A percentile compares a stretch with the other conserved stretches of the same genome.
Evolutionary conservation across 108 stramenopile species (phyloP).

Genomic region (Fragilaria radians): DNA sequence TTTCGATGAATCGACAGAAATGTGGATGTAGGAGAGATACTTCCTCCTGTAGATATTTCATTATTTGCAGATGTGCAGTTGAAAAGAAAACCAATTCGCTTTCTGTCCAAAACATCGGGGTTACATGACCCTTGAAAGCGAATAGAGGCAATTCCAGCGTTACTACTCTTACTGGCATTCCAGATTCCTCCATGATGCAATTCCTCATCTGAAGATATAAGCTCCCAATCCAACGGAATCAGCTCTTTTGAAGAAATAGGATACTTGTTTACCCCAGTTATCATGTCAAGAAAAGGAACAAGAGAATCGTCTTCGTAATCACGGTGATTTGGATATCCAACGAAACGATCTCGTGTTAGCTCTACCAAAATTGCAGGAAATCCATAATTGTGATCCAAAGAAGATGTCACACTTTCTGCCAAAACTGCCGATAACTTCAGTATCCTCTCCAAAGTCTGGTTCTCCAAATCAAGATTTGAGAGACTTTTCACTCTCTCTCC

Average conservation of each 20-base stretch:
- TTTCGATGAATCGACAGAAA: slow-evolving; percentile 16
- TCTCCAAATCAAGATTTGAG: slow-evolving; percentile 10
- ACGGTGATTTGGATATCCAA: too few species aligned
- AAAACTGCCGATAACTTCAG: slow-evolving; percentile 12
- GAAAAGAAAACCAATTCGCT: slow-evolving; percentile 26
- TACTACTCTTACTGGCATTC: slow-evolving; percentile 7
- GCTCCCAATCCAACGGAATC: slow-evolving; percentile 44
- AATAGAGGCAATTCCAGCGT: slow-evolving; percentile 19
- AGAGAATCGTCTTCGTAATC: slow-evolving; percentile 15
- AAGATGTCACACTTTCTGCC: slow-evolving; percentile 14
- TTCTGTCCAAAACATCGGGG: slow-evolving; percentile 26
- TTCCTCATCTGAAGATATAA: slow-evolving; percentile 14
- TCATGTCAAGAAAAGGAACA: slow-evolving; percentile 41
- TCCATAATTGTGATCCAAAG: slow-evolving; percentile 14
- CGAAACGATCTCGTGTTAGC: slow-evolving; percentile 41
- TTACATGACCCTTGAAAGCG: slow-evolving; percentile 44
- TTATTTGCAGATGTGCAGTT: slow-evolving; percentile 45
- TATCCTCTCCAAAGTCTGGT: slow-evolving; percentile 14
- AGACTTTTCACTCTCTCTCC: slow-evolving; percentile 17
- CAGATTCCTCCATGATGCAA: slow-evolving; percentile 20
- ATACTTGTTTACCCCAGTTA: slow-evolving; percentile 22
- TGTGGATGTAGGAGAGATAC: slow-evolving; percentile 20
- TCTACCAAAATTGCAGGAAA: slow-evolving; percentile 23
- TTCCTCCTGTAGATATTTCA: slow-evolving; percentile 32
- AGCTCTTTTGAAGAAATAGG: slow-evolving; percentile 26